These are phyloP conservation scores for Capronia americana DNA, from an alignment of 2,329 filamentous ascomycete genomes.

Conservation along the genomic window DNA sequence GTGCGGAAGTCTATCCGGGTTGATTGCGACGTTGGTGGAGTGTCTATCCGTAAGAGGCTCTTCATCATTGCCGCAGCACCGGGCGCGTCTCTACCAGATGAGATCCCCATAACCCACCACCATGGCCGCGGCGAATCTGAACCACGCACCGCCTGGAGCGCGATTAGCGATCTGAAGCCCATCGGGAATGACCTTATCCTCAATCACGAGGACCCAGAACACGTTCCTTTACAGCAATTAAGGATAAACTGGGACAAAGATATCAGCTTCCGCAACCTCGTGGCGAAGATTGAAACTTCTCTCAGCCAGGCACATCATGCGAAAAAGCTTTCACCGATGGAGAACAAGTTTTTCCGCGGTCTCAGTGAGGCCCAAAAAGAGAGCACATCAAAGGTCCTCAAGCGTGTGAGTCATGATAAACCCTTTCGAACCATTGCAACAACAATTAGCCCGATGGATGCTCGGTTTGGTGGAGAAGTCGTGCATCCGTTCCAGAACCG, in stretches of 20 bases:
- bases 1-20: conserved; percentile 71
- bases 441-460: conserved; percentile 56
- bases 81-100: conserved; percentile 49
- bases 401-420: conserved; percentile 48
- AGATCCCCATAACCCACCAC: not conserved
- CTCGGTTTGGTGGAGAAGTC: conserved; percentile 52
- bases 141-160: conserved; percentile 56
- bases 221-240: conserved; percentile 58
- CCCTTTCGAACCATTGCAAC: conserved; percentile 72
- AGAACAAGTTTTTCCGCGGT: conserved; percentile 45
- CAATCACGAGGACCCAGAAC: conserved; percentile 72
- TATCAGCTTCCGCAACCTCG: conserved; percentile 51
- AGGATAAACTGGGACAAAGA: conserved; percentile 44
- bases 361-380: conserved; percentile 36
- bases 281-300: conserved; percentile 56
- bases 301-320: conserved; percentile 32
- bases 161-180: conserved; percentile 65
- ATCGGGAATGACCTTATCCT: conserved; percentile 67
- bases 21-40: conserved; percentile 70
- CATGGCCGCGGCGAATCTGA: conserved; percentile 18
- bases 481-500: conserved; percentile 73
- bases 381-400: conserved; percentile 39
- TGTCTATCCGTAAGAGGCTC: conserved; percentile 70
- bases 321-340: conserved; percentile 22
- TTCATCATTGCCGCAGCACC: conserved; percentile 76